Evolutionary conservation across 1,284 basidiomycete species (phyloP).

Genomic region (Malassezia globosa): DNA sequence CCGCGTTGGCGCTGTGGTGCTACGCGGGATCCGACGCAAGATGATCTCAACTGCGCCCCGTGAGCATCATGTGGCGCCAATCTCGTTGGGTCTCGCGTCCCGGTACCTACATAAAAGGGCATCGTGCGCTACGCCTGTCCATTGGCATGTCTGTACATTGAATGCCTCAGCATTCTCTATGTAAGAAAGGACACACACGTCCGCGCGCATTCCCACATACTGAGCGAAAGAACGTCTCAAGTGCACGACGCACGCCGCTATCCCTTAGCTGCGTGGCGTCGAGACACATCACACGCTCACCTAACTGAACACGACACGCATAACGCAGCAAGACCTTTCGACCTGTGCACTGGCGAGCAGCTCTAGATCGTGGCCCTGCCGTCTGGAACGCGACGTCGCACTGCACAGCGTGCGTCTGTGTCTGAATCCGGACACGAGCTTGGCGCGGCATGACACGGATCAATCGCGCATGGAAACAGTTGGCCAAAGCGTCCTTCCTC

Average conservation of each 20-base stretch:
- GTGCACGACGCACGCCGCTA: neutral
- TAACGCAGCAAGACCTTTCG: neutral
- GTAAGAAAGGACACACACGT: neutral
- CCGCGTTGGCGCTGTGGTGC: neutral
- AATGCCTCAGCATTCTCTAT: neutral
- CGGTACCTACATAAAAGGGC: too few species aligned
- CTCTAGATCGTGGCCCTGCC: neutral
- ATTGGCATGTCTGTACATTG: neutral
- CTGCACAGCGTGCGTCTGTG: neutral
- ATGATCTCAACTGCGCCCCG: too few species aligned
- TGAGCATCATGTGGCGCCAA: too few species aligned
- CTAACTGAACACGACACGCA: neutral
- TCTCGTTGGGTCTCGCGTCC: too few species aligned
- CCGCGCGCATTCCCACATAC: too few species aligned
- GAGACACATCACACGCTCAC: neutral
- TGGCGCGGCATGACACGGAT: slow-evolving; percentile 1
- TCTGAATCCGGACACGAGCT: neutral
- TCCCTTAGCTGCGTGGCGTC: neutral
- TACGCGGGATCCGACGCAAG: neutral
- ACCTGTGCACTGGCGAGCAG: neutral
- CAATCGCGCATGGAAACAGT: too few species aligned
- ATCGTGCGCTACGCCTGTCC: neutral
- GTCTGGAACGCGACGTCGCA: neutral
- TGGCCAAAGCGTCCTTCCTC: too few species aligned
- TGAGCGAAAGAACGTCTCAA: neutral